phyloP scores from a whole-genome alignment of 495 filamentous ascomycete genomes.

The Aspergillus sclerotioniger region DNA sequence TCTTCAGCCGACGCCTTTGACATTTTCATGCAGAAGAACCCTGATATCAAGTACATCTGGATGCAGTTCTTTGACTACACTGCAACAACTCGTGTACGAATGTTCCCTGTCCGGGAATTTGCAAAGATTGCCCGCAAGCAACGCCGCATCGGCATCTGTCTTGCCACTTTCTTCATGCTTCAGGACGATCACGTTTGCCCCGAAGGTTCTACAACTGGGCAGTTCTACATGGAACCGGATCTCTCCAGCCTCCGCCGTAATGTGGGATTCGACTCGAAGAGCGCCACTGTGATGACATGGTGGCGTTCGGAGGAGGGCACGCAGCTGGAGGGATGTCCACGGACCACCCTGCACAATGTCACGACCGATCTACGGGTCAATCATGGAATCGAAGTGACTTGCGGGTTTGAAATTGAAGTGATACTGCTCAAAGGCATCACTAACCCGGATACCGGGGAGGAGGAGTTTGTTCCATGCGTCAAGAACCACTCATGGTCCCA shows the following conservation, averaged over 20 bases:
- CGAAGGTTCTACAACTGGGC: conserved; percentile 47
- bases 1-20: conserved; percentile 18
- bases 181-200: conserved; percentile 42
- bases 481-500: conserved; percentile 52
- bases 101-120: conserved; percentile 69
- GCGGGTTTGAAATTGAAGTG: conserved; percentile 86
- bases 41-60: conserved; percentile 56
- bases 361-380: conserved; percentile 42
- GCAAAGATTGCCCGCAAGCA: conserved; percentile 52
- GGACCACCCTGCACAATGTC: conserved; percentile 53
- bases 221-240: conserved; percentile 61
- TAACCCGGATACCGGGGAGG: conserved; percentile 16
- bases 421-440: conserved; percentile 55
- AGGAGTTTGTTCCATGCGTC: conserved; percentile 22
- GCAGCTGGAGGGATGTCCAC: conserved; percentile 50
- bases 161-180: conserved; percentile 55
- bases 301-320: conserved; percentile 49
- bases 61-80: conserved; percentile 83
- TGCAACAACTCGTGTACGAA: conserved; percentile 60
- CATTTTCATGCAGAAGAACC: conserved; percentile 25
- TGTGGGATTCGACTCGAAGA: conserved; percentile 44
- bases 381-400: conserved; percentile 50
- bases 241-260: conserved; percentile 54
- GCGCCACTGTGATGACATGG: conserved; percentile 57
- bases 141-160: conserved; percentile 54